A percentile compares a stretch with the other conserved stretches of the same genome.
phyloP scores from a whole-genome alignment of 108 stramenopile genomes.

The Pseudonitzschia multiseries region DNA sequence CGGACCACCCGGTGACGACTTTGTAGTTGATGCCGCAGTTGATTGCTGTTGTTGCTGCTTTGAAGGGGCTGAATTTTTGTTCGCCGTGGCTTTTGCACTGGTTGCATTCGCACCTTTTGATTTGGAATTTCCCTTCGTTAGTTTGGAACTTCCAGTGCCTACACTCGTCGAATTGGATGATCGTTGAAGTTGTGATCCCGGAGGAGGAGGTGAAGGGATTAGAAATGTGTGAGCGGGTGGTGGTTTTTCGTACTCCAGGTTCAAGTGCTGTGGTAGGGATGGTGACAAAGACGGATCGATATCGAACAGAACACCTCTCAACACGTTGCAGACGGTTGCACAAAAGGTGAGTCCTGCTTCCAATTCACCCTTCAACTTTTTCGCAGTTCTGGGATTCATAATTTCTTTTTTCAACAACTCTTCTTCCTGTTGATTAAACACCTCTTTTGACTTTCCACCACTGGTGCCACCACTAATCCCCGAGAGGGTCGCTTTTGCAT shows the following conservation, averaged over 20 bases:
- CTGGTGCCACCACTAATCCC: neutral
- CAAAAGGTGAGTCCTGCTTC: conserved; percentile 63
- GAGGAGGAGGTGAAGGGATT: conserved; percentile 9
- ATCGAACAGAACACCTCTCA: conserved; percentile 55
- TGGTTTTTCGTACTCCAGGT: conserved; percentile 19
- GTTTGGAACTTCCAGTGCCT: conserved; percentile 2
- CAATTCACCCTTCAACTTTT: conserved; percentile 67
- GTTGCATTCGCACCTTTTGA: neutral
- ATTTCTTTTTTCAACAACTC: conserved; percentile 49
- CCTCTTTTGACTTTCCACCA: conserved; percentile 18
- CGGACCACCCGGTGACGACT: conserved; percentile 39
- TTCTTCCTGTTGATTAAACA: conserved; percentile 31
- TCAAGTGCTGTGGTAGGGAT: conserved; percentile 21
- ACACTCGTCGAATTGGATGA: neutral
- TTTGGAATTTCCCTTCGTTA: conserved; percentile 12
- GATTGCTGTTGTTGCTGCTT: conserved; percentile 10
- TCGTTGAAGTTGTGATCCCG: neutral
- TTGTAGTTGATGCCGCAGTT: neutral
- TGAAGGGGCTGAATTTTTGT: neutral
- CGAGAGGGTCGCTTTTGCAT: neutral
- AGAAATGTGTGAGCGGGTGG: conserved; percentile 12
- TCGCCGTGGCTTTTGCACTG: neutral
- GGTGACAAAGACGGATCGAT: conserved; percentile 45
- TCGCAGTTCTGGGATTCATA: conserved; percentile 70
- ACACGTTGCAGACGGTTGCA: conserved; percentile 51